A percentile compares a stretch with the other conserved stretches of the same genome.
These are phyloP conservation scores for Kurtzmaniella fragi DNA, from an alignment of 805 yeast species.

Conservation along the genomic window DNA sequence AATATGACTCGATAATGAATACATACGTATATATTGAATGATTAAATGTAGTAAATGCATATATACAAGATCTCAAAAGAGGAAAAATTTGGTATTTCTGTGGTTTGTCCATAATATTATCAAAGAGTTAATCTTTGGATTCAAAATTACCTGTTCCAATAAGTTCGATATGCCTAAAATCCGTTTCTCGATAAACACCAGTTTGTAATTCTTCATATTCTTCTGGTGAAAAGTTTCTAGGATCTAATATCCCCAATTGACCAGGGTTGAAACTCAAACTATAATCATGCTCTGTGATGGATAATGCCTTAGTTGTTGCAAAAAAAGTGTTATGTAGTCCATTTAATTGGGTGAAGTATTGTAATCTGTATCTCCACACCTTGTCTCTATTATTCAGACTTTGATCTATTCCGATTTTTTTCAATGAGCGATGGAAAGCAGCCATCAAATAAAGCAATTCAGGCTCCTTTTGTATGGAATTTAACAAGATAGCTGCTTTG, in stretches of 20 bases:
- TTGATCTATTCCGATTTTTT: conserved; percentile 20
- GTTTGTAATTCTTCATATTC: conserved; percentile 21
- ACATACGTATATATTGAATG: neutral
- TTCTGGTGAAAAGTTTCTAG: conserved; percentile 24
- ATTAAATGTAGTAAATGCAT: neutral
- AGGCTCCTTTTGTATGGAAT: conserved; percentile 15
- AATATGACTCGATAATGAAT: no score
- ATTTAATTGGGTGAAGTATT: conserved; percentile 15
- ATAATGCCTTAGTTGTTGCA: conserved; percentile 26
- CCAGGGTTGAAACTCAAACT: conserved; percentile 16
- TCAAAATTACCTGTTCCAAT: conserved; percentile 5
- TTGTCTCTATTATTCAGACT: conserved; percentile 8
- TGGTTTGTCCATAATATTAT: no score
- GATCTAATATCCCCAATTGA: conserved; percentile 35
- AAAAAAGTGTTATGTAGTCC: conserved; percentile 31
- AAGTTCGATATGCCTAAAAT: conserved; percentile 18
- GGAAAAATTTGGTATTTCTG: no score
- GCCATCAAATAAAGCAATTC: conserved; percentile 27
- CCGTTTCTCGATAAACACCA: conserved; percentile 19
- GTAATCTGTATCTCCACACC: conserved; percentile 13
- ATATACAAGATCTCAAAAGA: neutral
- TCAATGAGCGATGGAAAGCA: conserved; percentile 27
- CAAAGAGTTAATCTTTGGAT: neutral
- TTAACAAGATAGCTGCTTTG: conserved; percentile 21
- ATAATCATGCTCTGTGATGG: conserved; percentile 28